Base-by-base conservation (phyloP, 208 protist genomes). In the Naegleria fowleri region DNA sequence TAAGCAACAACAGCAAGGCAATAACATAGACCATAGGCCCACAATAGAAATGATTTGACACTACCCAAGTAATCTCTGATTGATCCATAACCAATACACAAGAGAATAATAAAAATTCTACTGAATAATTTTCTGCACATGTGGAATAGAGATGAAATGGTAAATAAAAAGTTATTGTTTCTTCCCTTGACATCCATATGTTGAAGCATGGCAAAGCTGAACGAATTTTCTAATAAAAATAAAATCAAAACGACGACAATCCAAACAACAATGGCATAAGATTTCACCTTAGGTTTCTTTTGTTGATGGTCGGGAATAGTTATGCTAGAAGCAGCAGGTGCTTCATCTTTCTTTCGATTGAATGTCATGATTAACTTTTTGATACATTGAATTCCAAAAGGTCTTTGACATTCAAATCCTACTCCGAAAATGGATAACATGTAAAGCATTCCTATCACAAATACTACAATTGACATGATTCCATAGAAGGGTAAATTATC, bases 171-270 rank as follows among this genome's bases (percentile, higher is more conserved):
- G 67, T 79, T 29, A 79, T 33, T 79, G n/a, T 79, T 79, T 13
- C 7, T 36, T 79, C 67, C 67, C 2, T 79, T 7, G 0, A 79
- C n/a, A 79, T 79, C 29, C 7, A 79, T 29, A 79, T 36, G n/a
- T 79, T 79, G 29, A 79, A 36, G n/a, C 16, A 36, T 36, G 29
- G 29, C 16, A 79, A 36, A 79, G n/a, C 6, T 36, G 29, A 79
- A 79, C 36, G 67, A 79, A 79, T 79, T 79, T 79, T 79, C 67
- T 36, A 79, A 79, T 25, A 79, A 33, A 33, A 79, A 79, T 79
- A 79, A 79, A 36, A 79, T 36, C 19, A 79, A 33, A 36, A 79
- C 16, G 6, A 79, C 16, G n/a, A 19, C 29, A 36, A 79, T 79
- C 67, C 67, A 79, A 13, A 79, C 67, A 36, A 79, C 36, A 36